These are phyloP conservation scores for Zygoascus sp. DNA, from an alignment of 1,139 yeast species.

Conservation along the genomic window DNA sequence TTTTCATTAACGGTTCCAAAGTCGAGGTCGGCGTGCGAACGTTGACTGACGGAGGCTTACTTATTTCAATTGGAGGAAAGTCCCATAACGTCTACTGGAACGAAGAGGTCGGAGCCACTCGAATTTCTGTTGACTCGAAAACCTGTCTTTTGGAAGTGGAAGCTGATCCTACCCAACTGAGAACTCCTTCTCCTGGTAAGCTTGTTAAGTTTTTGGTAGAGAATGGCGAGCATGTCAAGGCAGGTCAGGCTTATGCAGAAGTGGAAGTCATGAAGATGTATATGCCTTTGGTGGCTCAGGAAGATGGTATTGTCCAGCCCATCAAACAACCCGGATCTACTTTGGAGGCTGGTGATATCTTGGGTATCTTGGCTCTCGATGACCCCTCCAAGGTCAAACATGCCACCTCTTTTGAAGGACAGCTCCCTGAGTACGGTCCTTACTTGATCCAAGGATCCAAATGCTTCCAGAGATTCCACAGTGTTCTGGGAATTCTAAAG, in stretches of 20 bases:
- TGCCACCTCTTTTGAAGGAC: constrained; percentile 92
- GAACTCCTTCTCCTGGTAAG: constrained; percentile 99
- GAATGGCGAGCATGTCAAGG: constrained; percentile 85
- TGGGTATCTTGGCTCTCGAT: constrained; percentile 89
- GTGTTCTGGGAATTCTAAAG: constrained; percentile 54
- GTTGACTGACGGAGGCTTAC: constrained; percentile 89
- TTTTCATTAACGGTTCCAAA: constrained; percentile 90
- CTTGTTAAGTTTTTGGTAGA: constrained; percentile 89
- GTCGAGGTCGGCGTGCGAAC: constrained; percentile 82
- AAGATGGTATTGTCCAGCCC: constrained; percentile 86
- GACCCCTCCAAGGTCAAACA: constrained; percentile 97
- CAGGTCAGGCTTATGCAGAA: constrained; percentile 96
- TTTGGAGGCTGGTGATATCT: constrained; percentile 91
- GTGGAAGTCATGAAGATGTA: constrained; percentile 98
- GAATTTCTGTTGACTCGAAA: constrained; percentile 90
- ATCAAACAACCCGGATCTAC: constrained; percentile 98
- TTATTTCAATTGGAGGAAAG: constrained; percentile 83
- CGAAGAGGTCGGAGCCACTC: constrained; percentile 95
- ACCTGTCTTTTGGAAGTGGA: constrained; percentile 91
- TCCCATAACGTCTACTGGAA: constrained; percentile 96
- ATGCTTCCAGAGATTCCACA: constrained; percentile 69
- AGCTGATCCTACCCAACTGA: constrained; percentile 95
- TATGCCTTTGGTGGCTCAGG: constrained; percentile 70
- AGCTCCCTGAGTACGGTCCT: constrained; percentile 81
- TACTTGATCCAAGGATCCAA: constrained; percentile 80